Conservation (phyloP, 2,329 filamentous ascomycete genomes). For the Akanthomyces lecanii region DNA sequence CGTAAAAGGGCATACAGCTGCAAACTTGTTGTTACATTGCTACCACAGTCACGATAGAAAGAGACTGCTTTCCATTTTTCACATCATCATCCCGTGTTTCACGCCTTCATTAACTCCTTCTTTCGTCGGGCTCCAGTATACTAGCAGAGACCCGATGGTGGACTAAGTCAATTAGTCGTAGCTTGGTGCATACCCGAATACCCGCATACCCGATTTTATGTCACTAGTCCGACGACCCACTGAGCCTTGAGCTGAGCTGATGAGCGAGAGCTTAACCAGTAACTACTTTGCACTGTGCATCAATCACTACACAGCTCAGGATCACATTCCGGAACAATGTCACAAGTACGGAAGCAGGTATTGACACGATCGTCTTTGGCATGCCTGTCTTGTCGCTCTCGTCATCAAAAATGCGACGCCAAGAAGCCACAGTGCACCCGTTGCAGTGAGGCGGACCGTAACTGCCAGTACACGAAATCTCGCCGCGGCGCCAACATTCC, state of each 20-base stretch:
- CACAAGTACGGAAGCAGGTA: conserved; percentile 10
- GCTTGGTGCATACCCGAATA: conserved; percentile 15
- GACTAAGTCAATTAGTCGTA: not conserved
- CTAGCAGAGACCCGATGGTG: not conserved
- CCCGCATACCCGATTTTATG: conserved; percentile 17
- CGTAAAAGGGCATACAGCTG: not conserved
- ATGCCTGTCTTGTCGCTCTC: conserved; percentile 47
- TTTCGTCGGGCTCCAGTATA: too few species aligned
- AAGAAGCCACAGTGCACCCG: conserved; percentile 42
- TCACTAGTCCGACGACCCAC: conserved; percentile 10
- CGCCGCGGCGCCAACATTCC: conserved; percentile 37
- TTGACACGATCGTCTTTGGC: conserved; percentile 35
- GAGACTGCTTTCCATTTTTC: too few species aligned
- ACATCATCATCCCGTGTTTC: too few species aligned
- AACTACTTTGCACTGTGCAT: not conserved
- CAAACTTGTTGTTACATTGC: not conserved
- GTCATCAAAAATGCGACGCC: conserved; percentile 51
- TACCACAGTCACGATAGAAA: not conserved
- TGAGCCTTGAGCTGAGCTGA: not conserved
- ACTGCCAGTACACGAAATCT: conserved; percentile 49
- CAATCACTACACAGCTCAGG: not conserved
- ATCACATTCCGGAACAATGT: not conserved
- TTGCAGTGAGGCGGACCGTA: conserved; percentile 39
- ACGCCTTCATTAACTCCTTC: too few species aligned
- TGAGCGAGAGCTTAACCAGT: not conserved